These are phyloP conservation scores for Aspergillus flavus DNA, from an alignment of 2,329 filamentous ascomycete species.

Conservation along the genomic window DNA sequence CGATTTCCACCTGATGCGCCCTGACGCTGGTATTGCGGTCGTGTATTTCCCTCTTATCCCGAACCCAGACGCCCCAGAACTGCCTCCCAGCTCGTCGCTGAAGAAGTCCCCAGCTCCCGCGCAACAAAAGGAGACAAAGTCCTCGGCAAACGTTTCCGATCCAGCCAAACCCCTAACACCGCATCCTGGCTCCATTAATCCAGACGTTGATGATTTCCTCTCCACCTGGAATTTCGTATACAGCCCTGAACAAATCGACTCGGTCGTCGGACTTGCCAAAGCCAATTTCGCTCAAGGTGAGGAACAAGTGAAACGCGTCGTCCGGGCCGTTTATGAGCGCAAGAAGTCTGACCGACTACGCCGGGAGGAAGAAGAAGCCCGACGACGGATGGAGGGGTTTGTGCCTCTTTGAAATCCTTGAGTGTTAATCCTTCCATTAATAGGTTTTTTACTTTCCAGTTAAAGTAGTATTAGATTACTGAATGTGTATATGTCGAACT, in stretches of 20 bases:
- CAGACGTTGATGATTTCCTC: slow-evolving; percentile 80
- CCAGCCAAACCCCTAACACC: slow-evolving; percentile 26
- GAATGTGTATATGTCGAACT: background rate
- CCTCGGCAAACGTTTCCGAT: slow-evolving; percentile 21
- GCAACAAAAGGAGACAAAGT: slow-evolving; percentile 23
- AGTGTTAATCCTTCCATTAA: background rate
- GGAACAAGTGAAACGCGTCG: slow-evolving; percentile 74
- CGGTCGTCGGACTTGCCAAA: slow-evolving; percentile 76
- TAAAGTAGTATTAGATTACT: background rate
- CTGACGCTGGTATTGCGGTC: slow-evolving; percentile 82
- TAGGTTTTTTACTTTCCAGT: background rate
- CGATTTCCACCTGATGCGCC: slow-evolving; percentile 70
- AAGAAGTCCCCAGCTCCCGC: slow-evolving; percentile 27
- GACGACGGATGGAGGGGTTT: slow-evolving; percentile 34
- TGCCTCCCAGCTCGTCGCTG: slow-evolving; percentile 26
- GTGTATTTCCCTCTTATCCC: slow-evolving; percentile 88
- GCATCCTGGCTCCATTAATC: slow-evolving; percentile 74
- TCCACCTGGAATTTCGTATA: slow-evolving; percentile 99
- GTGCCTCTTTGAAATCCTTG: slow-evolving; percentile 28
- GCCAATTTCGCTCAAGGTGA: slow-evolving; percentile 86
- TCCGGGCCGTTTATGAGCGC: slow-evolving; percentile 88
- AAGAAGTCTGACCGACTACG: slow-evolving; percentile 65
- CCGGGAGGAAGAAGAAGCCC: slow-evolving; percentile 30
- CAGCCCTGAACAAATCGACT: slow-evolving; percentile 84
- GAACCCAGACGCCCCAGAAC: slow-evolving; percentile 59